Evolutionary conservation across 805 yeast genomes (phyloP).

Genomic region (Clavispora fructus): DNA sequence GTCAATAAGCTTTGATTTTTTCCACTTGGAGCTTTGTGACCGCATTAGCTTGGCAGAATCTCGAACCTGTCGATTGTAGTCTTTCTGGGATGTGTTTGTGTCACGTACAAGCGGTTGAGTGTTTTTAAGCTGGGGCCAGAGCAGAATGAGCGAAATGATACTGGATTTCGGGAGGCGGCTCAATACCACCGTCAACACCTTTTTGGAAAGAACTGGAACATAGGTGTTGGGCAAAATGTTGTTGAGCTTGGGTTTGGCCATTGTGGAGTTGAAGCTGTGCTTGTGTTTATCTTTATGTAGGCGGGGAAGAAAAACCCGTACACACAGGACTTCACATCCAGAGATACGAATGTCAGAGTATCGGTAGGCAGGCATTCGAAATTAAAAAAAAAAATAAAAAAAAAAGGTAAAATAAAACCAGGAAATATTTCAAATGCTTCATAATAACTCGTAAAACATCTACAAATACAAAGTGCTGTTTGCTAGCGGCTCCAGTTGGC

Average conservation of each 20-base stretch:
- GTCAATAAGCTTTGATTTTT: slow-evolving; percentile 36
- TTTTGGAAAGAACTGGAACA: slow-evolving; percentile 26
- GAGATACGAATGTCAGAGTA: too few species aligned
- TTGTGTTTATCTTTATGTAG: not conserved
- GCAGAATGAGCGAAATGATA: slow-evolving; percentile 24
- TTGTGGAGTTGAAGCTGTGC: not conserved
- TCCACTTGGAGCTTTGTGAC: slow-evolving; percentile 10
- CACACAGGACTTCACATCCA: not conserved
- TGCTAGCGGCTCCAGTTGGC: too few species aligned
- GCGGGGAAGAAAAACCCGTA: not conserved
- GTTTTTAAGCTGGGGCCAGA: slow-evolving; percentile 30
- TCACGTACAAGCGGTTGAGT: slow-evolving; percentile 16
- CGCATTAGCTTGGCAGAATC: slow-evolving; percentile 8
- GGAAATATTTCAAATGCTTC: not conserved
- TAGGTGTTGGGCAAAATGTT: slow-evolving; percentile 37
- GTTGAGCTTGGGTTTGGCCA: slow-evolving; percentile 9
- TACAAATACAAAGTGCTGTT: too few species aligned
- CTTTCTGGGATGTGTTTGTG: slow-evolving; percentile 3
- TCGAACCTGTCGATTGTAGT: slow-evolving; percentile 5
- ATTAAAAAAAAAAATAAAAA: not conserved
- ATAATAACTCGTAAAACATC: too few species aligned
- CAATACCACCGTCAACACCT: slow-evolving; percentile 18
- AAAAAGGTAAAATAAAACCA: not conserved
- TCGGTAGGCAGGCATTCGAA: too few species aligned
- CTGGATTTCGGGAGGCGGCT: slow-evolving; percentile 28